phyloP scores from a whole-genome alignment of 2,329 filamentous ascomycete species.

The Tolypocladium capitatum region DNA sequence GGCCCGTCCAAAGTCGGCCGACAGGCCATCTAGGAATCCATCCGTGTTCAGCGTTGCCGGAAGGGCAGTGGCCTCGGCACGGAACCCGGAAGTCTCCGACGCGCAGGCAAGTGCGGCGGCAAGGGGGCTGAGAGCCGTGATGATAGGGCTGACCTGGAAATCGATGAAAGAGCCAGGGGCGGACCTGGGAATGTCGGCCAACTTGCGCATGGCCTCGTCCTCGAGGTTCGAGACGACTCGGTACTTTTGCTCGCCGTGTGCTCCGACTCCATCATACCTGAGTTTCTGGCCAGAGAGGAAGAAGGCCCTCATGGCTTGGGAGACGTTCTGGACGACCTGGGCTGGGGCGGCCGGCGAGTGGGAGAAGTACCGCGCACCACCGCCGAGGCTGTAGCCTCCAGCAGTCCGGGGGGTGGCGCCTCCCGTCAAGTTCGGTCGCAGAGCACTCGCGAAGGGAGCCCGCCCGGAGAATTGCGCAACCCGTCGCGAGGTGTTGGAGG shows the following conservation, averaged over 20 bases:
- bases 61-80: conserved; percentile 24
- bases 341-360: conserved; percentile 75
- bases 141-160: conserved; percentile 76
- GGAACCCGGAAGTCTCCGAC: conserved; percentile 29
- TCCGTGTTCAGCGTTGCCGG: conserved; percentile 61
- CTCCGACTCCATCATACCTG: conserved; percentile 66
- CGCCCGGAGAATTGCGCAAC: conserved; percentile 54
- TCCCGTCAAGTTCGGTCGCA: conserved; percentile 85
- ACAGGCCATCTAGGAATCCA: conserved; percentile 73
- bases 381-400: conserved; percentile 69
- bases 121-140: conserved; percentile 74
- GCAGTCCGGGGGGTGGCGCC: conserved; percentile 73
- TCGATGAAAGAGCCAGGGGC: conserved; percentile 71
- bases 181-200: conserved; percentile 43
- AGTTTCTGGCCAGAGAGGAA: conserved; percentile 82
- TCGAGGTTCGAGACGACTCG: conserved; percentile 63
- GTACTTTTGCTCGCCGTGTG: conserved; percentile 66
- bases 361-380: conserved; percentile 77
- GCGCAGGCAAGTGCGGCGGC: conserved; percentile 38
- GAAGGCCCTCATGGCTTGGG: conserved; percentile 81
- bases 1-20: conserved; percentile 75
- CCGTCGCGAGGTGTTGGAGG: conserved; percentile 34
- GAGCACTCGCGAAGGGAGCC: conserved; percentile 74
- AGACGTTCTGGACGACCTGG: conserved; percentile 92
- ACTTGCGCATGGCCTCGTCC: conserved; percentile 56